A percentile compares a stretch with the other conserved stretches of the same genome.
Evolutionary conservation across 2,329 filamentous ascomycete genomes (phyloP).

Genomic region (Fusarium hainanense): DNA sequence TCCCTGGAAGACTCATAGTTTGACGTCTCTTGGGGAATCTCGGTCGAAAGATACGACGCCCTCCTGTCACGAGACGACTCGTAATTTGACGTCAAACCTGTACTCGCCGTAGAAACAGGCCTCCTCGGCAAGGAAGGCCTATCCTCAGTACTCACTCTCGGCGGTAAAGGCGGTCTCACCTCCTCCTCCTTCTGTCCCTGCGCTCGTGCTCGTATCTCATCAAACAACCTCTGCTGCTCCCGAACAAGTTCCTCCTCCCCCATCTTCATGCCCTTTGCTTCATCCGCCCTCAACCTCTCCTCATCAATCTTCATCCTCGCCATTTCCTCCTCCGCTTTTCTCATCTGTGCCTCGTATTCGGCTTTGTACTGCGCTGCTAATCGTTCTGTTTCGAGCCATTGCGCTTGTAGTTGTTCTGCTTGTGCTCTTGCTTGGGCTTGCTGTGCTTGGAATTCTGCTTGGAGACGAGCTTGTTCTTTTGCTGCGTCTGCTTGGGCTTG

Average conservation of each 20-base stretch:
- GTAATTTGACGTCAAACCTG: not conserved
- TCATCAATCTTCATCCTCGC: slow-evolving; percentile 10
- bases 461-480: not conserved
- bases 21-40: not conserved
- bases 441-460: not conserved
- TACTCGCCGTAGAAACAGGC: slow-evolving; percentile 4
- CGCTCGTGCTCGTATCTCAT: slow-evolving; percentile 22
- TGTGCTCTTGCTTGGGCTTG: slow-evolving; percentile 5
- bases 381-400: slow-evolving; percentile 38
- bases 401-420: slow-evolving; percentile 23
- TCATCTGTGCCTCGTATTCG: slow-evolving; percentile 31
- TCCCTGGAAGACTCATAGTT: slow-evolving; percentile 1
- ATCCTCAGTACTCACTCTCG: slow-evolving; percentile 14
- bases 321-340: slow-evolving; percentile 19
- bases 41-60: not conserved
- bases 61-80: slow-evolving; percentile 1
- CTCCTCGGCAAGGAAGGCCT: slow-evolving; percentile 29
- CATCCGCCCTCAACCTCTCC: slow-evolving; percentile 15
- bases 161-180: slow-evolving; percentile 15
- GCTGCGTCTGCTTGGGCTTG: not conserved
- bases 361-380: slow-evolving; percentile 39
- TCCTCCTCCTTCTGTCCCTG: not conserved
- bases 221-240: slow-evolving; percentile 29
- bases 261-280: slow-evolving; percentile 5
- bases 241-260: slow-evolving; percentile 23